Evolutionary conservation across 2,329 filamentous ascomycete species (phyloP).

Genomic region (Ilyonectria mors-panacis): DNA sequence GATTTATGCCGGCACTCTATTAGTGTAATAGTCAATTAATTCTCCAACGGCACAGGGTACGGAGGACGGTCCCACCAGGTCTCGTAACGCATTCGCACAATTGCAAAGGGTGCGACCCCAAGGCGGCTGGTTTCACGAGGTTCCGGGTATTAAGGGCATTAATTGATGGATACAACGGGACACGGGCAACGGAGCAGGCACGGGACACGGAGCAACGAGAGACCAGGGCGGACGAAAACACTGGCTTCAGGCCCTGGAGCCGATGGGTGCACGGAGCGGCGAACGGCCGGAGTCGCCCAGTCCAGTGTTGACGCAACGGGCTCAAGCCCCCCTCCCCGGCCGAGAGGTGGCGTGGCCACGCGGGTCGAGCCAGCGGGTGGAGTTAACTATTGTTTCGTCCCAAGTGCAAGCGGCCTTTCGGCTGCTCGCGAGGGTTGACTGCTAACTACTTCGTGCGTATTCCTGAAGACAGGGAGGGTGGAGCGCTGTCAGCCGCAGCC

Average conservation of each 20-base stretch:
- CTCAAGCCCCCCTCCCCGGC: slow-evolving; percentile 17
- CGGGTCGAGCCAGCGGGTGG: background rate
- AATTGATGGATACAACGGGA: background rate
- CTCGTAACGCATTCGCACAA: slow-evolving; percentile 5
- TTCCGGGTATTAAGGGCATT: background rate
- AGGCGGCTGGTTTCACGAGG: slow-evolving; percentile 3
- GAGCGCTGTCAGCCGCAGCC: background rate
- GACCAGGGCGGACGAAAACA: background rate
- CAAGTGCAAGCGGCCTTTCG: background rate
- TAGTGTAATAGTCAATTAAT: background rate
- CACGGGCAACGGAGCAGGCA: background rate
- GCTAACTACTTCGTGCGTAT: background rate
- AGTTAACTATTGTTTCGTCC: background rate
- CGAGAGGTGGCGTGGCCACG: slow-evolving; percentile 1
- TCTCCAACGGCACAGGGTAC: slow-evolving; percentile 20
- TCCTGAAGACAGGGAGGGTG: background rate
- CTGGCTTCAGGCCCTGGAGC: slow-evolving; percentile 2
- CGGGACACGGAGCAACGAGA: background rate
- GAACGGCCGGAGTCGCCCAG: slow-evolving; percentile 5
- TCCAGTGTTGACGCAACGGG: background rate
- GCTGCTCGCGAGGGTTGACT: background rate
- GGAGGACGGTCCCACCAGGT: slow-evolving; percentile 1
- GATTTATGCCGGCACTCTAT: background rate
- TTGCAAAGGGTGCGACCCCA: slow-evolving; percentile 7
- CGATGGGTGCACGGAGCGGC: slow-evolving; percentile 21